A percentile compares a stretch with the other conserved stretches of the same genome.
Evolutionary conservation across 345 rosid species (phyloP).

Genomic region (Leavenworthia alabamica): DNA sequence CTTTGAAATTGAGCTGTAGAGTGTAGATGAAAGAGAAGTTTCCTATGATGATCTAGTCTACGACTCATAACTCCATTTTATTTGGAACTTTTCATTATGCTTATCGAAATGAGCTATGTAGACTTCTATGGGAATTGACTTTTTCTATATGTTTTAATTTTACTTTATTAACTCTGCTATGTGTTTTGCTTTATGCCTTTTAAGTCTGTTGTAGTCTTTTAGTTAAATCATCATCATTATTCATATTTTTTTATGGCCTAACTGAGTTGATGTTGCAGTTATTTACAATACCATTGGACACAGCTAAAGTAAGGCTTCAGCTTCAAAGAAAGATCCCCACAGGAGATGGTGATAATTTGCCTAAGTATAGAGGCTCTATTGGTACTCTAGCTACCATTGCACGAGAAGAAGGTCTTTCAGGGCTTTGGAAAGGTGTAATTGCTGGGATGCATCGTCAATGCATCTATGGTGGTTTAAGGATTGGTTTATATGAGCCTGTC

Average conservation of each 20-base stretch:
- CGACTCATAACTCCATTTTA: neutral
- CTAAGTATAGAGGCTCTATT: slow-evolving; percentile 70
- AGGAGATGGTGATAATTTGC: slow-evolving; percentile 44
- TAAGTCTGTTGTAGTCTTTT: neutral
- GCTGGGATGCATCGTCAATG: slow-evolving; percentile 94
- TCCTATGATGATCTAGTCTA: neutral
- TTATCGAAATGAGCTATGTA: neutral
- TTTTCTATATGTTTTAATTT: neutral
- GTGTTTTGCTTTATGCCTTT: slow-evolving; percentile 3
- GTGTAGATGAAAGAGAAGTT: neutral
- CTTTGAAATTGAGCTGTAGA: neutral
- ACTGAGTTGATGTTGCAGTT: slow-evolving; percentile 40
- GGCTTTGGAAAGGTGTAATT: slow-evolving; percentile 87
- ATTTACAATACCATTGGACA: slow-evolving; percentile 84
- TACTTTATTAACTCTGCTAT: neutral
- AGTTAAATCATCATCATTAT: neutral
- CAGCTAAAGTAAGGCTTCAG: slow-evolving; percentile 96
- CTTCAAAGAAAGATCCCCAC: slow-evolving; percentile 62
- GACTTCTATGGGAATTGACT: neutral
- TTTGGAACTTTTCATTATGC: neutral
- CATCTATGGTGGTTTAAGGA: slow-evolving; percentile 84
- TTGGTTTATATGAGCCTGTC: slow-evolving; percentile 90
- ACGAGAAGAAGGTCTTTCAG: slow-evolving; percentile 71
- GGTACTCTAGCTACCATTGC: slow-evolving; percentile 81
- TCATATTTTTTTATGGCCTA: neutral